Base-by-base conservation (phyloP, 768 basidiomycete species). In the Trametes sanguinea region DNA sequence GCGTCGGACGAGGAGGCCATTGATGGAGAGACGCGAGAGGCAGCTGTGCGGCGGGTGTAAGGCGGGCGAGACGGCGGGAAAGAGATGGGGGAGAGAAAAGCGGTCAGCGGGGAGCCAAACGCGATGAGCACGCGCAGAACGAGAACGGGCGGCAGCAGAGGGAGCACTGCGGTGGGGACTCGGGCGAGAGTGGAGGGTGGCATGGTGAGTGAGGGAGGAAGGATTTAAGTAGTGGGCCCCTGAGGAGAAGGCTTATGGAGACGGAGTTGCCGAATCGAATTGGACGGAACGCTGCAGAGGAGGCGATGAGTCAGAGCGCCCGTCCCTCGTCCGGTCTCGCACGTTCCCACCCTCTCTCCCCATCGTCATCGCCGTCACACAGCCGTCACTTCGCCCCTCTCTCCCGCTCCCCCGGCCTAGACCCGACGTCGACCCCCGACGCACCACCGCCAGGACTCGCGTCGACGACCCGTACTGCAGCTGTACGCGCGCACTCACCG, bases 251-350 rank as follows among this genome's bases (percentile, higher is more conserved):
- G 16, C 17, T 10, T 13, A 22, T 11, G 48, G 17, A 32, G 27
- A 32, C 22, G 45, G 45, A 46, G 45, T 46, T 46, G 45, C 45
- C 45, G 46, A 29, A 30, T 47, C 55, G 55, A 40, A 57, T 33
- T 45, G 54, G 44, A 29, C 30, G 42, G 54, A 45, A 44, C 8
- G 3, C 39, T 53, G 53, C 6, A 32, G 30, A 40, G 43, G 27
- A 40, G 48, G 51, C 45, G 62, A 54, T 58, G 62, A 63, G 40
- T 63, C 62, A 59, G 47, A 52, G 52, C 46, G 47, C 54, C 42
- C 22, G 40, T 50, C 30, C 42, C 7, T 13, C 47, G 27, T 6
- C 22, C 47, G 47, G 29, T n/a, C 53, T 45, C 43, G 54, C 42
- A 55, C 43, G 45, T 53, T 61, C n/a, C 22, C 22, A 22, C 22